These are phyloP conservation scores for Cornus kousa DNA, from an alignment of 148 eudicot species.

Conservation along the genomic window DNA sequence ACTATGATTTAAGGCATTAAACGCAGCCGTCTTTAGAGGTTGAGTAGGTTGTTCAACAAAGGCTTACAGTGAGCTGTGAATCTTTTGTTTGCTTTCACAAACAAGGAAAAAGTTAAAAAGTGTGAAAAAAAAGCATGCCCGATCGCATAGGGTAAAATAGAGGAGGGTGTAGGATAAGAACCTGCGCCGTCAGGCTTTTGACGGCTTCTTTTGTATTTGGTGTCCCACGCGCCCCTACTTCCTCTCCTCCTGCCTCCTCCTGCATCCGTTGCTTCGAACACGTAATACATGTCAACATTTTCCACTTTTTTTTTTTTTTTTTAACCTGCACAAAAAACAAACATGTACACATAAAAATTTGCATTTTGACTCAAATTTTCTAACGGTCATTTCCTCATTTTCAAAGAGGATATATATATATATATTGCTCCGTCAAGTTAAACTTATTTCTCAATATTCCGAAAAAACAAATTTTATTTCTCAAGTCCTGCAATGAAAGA, in stretches of 20 bases:
- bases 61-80: not conserved
- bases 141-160: not conserved
- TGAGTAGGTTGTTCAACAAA: no score
- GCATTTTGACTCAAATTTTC: no score
- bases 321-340: constrained; percentile 13
- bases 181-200: constrained; percentile 96
- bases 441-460: no score
- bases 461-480: no score
- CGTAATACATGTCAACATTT: constrained; percentile 91
- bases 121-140: not conserved
- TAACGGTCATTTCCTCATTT: no score
- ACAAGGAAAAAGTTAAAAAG: constrained; percentile 9
- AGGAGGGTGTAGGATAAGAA: constrained; percentile 23
- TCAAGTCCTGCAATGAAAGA: no score
- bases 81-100: constrained; percentile 17
- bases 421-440: no score
- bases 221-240: constrained; percentile 51
- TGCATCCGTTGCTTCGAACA: constrained; percentile 68
- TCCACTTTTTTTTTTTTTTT: constrained; percentile 11
- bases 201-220: constrained; percentile 84
- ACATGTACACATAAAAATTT: no score
- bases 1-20: no score
- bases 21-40: no score
- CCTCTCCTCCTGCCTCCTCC: constrained; percentile 41
- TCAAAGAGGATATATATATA: no score